phyloP scores from a whole-genome alignment of 75 land plant genomes.

The Pseudotsuga menziesii region DNA sequence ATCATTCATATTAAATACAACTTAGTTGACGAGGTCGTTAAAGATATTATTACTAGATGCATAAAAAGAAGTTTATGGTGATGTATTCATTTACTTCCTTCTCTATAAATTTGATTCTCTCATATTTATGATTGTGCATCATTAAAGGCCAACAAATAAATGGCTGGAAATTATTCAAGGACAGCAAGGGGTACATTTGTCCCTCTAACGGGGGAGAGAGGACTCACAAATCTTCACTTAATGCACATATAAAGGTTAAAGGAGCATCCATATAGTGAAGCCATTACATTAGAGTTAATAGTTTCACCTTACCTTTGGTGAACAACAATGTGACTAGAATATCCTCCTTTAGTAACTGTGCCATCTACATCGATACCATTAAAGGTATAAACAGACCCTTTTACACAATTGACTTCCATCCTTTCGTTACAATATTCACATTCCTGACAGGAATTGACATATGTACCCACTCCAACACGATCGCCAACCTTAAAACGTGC shows the following conservation, averaged over 20 bases:
- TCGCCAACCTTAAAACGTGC: conserved; percentile 66
- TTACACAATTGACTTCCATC: conserved; percentile 44
- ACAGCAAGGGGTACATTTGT: no score
- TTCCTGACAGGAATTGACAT: conserved; percentile 61
- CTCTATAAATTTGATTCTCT: no score
- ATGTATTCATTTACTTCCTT: no score
- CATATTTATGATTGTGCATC: no score
- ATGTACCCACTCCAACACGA: conserved; percentile 75
- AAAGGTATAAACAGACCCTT: conserved; percentile 32
- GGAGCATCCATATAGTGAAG: neutral
- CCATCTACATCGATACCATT: conserved; percentile 73
- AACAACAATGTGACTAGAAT: conserved; percentile 61
- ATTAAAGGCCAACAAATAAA: no score
- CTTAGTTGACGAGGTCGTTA: no score
- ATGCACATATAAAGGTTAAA: neutral
- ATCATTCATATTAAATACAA: no score
- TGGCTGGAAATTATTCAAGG: no score
- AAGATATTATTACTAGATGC: no score
- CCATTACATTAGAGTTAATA: neutral
- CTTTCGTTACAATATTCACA: conserved; percentile 59
- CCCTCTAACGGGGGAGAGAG: neutral
- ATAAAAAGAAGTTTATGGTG: no score
- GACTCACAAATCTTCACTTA: neutral
- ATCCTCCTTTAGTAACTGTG: conserved; percentile 81
- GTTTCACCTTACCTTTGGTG: conserved; percentile 50